Evolutionary conservation across 768 basidiomycete species (phyloP), one percentile per base, ranked within the genome.

Genomic region (Sporobolomyces roseus): DNA sequence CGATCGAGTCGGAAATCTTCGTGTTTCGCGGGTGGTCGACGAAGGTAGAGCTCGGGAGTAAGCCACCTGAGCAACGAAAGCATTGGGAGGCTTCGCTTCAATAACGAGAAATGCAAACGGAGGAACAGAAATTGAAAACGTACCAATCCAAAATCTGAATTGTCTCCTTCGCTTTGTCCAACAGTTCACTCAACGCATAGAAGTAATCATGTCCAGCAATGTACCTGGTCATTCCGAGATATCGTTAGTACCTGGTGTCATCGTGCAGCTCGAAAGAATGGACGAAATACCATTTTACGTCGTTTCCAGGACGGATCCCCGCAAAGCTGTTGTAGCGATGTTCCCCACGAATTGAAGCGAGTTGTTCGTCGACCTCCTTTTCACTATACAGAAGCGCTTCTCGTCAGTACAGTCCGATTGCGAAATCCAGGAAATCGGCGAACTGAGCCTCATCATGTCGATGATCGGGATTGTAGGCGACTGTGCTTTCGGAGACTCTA

Each of bases 241-340:
- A n/a, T n/a, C n/a, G n/a, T n/a, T n/a, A n/a, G n/a, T n/a, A n/a
- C n/a, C n/a, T n/a, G n/a, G n/a, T n/a, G n/a, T n/a, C n/a, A n/a
- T n/a, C n/a, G n/a, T n/a, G n/a, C n/a, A n/a, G n/a, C n/a, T n/a
- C n/a, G 38, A 41, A 3, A 19, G 43, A 23, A 19, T 33, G 41
- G 36, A 29, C 30, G 30, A 79, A 80, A 30, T 64, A 88, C 89
- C 90, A 97, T 80, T 96, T 97, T 50, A 89, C 87, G 38, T 82
- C 80, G 77, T 93, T 93, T 16, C 84, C 81, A 5, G 80, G 74
- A 41, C 92, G 81, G 77, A 89, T 82, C 10, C 78, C 81, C 0
- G 93, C 92, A 78, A 98, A 99, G 71, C 88, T 90, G 29, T 84
- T 76, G 79, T 91, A 98, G 33, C 93, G 85, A 80, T 99, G 96